phyloP scores from a whole-genome alignment of 2,329 filamentous ascomycete species.

The Ramichloridium luteum region DNA sequence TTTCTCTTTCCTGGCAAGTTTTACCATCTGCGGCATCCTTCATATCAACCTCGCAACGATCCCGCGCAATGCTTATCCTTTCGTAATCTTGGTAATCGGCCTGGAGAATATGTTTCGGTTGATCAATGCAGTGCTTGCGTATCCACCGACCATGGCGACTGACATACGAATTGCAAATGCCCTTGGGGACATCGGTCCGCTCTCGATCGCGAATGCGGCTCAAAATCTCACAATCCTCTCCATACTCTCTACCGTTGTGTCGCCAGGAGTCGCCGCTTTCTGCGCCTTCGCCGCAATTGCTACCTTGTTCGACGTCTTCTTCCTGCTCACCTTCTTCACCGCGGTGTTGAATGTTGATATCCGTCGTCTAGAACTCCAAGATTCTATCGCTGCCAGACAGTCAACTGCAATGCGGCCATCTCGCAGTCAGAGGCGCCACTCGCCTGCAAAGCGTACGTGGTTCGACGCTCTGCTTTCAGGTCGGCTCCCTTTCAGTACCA shows the following conservation, averaged over 20 bases:
- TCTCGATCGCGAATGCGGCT: conserved; percentile 53
- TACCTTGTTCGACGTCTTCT: conserved; percentile 64
- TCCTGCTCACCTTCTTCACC: conserved; percentile 67
- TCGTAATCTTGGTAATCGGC: conserved; percentile 65
- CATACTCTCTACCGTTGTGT: conserved; percentile 53
- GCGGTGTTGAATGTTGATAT: conserved; percentile 71
- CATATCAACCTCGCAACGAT: conserved; percentile 31
- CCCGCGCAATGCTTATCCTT: conserved; percentile 43
- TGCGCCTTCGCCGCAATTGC: conserved; percentile 66
- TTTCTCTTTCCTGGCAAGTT: conserved; percentile 64
- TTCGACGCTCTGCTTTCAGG: conserved; percentile 49
- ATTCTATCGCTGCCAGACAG: conserved; percentile 44
- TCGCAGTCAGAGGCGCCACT: conserved; percentile 12
- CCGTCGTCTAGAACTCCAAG: conserved; percentile 60
- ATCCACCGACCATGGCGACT: conserved; percentile 55
- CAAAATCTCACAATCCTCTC: conserved; percentile 59
- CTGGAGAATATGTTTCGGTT: conserved; percentile 63
- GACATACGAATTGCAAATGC: conserved; percentile 60
- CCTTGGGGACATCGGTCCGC: conserved; percentile 58
- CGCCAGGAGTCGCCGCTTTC: conserved; percentile 59
- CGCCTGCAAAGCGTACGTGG: conserved; percentile 40
- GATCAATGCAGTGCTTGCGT: conserved; percentile 65
- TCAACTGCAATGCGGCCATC: conserved; percentile 15
- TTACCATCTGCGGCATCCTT: conserved; percentile 65
- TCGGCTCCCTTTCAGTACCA: conserved; percentile 55